Percentiles rank a stretch among this genome's conserved stretches.
Evolutionary conservation across 192 early-diverging fungal genomes (phyloP).

Genomic region (Chytriomyces sp.): DNA sequence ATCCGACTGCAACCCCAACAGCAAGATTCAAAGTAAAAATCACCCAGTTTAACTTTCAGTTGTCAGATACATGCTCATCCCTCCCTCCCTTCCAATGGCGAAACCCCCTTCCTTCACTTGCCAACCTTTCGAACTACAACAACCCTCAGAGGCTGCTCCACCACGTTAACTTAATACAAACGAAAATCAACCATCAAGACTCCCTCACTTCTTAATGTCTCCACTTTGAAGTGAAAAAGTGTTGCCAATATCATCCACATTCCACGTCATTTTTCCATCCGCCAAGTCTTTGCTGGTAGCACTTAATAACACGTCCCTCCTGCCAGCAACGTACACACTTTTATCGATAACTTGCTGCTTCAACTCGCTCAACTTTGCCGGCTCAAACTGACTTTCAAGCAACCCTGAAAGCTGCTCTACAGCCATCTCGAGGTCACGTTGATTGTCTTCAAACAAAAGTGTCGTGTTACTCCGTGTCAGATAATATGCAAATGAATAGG

Average conservation of each 20-base stretch:
- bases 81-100: too few species aligned
- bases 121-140: too few species aligned
- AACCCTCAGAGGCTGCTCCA: too few species aligned
- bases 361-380: constrained; percentile 76
- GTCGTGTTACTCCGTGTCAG: constrained; percentile 84
- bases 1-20: too few species aligned
- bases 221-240: neutral
- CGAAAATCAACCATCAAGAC: too few species aligned
- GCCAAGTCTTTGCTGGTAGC: constrained; percentile 89
- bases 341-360: constrained; percentile 91
- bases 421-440: constrained; percentile 97
- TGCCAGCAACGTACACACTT: constrained; percentile 85
- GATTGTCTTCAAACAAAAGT: constrained; percentile 96
- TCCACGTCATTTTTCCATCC: constrained; percentile 81
- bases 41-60: too few species aligned
- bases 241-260: constrained; percentile 5
- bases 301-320: constrained; percentile 86
- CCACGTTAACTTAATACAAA: too few species aligned
- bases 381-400: constrained; percentile 80
- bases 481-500: constrained; percentile 96
- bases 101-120: too few species aligned
- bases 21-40: too few species aligned
- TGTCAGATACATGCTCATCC: too few species aligned
- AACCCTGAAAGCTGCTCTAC: constrained; percentile 92
- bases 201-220: too few species aligned